A percentile compares a stretch with the other conserved stretches of the same genome.
Conservation (phyloP, 129 eudicot species). For the Ambrosia artemisiifolia region DNA sequence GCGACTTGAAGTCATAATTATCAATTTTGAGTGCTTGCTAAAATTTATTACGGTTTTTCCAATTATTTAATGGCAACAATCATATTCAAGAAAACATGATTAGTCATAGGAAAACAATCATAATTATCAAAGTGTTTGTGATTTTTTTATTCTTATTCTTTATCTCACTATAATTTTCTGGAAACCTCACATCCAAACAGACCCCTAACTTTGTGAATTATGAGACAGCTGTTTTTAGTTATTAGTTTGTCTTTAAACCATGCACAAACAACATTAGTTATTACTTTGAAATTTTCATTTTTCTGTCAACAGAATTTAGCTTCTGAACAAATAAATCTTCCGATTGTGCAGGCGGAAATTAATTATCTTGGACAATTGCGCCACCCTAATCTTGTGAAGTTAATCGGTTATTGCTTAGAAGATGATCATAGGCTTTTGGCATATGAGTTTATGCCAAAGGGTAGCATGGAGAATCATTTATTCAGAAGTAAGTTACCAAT, state of each 20-base stretch:
- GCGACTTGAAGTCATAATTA: neutral
- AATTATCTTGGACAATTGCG: conserved; percentile 79
- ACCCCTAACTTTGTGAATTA: neutral
- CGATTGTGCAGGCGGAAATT: conserved; percentile 70
- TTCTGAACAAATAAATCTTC: conserved; percentile 18
- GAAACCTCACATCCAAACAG: neutral
- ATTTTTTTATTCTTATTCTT: neutral
- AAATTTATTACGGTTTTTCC: neutral
- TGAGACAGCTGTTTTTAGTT: neutral
- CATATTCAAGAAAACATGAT: too few relatives aligned
- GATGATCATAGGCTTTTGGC: conserved; percentile 90
- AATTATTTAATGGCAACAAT: neutral
- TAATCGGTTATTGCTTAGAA: conserved; percentile 85
- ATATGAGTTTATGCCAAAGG: conserved; percentile 93
- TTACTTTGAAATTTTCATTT: conserved; percentile 5
- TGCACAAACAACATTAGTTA: neutral
- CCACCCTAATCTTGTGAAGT: conserved; percentile 82
- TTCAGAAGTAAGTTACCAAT: conserved; percentile 63
- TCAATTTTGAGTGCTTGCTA: neutral
- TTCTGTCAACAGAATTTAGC: conserved; percentile 10
- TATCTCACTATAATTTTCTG: neutral
- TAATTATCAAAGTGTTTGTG: neutral
- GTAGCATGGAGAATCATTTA: conserved; percentile 93
- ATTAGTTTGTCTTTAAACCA: neutral
- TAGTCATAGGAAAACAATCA: too few relatives aligned